Evolutionary conservation across 768 basidiomycete species (phyloP).

Genomic region (Trametes meyenii): DNA sequence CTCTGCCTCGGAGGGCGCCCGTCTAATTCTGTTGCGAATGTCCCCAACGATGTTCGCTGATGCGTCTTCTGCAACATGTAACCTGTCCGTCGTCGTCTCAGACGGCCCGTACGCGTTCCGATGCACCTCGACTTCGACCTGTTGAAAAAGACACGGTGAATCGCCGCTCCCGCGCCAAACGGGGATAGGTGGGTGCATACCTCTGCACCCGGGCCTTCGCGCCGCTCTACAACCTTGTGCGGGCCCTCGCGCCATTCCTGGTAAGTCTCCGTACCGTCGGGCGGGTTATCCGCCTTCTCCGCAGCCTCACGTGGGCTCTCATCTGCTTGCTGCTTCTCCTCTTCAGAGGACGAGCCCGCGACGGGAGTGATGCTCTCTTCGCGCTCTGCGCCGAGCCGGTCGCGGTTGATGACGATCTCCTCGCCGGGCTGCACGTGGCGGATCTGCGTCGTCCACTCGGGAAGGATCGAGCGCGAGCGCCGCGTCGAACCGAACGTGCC

Average conservation of each 20-base stretch:
- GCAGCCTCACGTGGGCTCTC: constrained; percentile 13
- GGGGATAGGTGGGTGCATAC: constrained; percentile 42
- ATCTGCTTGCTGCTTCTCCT: constrained; percentile 35
- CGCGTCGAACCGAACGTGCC: constrained; percentile 22
- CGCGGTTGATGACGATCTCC: constrained; percentile 86
- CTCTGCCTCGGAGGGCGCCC: constrained; percentile 20
- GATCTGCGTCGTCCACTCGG: constrained; percentile 86
- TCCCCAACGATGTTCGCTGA: constrained; percentile 34
- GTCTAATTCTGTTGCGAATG: constrained; percentile 23
- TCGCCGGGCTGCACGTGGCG: constrained; percentile 69
- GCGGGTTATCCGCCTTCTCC: constrained; percentile 37
- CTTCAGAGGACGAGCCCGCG: constrained; percentile 39
- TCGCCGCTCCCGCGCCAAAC: background rate
- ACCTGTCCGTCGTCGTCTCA: constrained; percentile 33
- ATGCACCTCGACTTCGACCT: constrained; percentile 42
- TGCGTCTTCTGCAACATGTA: constrained; percentile 29
- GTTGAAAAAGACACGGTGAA: constrained; percentile 3
- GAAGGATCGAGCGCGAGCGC: constrained; percentile 42
- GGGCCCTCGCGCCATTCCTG: constrained; percentile 75
- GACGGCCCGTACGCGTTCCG: constrained; percentile 35
- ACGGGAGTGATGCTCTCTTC: constrained; percentile 46
- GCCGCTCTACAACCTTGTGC: constrained; percentile 65
- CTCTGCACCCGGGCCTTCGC: constrained; percentile 62
- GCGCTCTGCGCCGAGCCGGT: constrained; percentile 43
- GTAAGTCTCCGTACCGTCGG: constrained; percentile 47